Percentiles rank a stretch among this genome's conserved stretches.
phyloP scores from a whole-genome alignment of 2,329 filamentous ascomycete genomes.

The Coleophoma crateriformis region DNA sequence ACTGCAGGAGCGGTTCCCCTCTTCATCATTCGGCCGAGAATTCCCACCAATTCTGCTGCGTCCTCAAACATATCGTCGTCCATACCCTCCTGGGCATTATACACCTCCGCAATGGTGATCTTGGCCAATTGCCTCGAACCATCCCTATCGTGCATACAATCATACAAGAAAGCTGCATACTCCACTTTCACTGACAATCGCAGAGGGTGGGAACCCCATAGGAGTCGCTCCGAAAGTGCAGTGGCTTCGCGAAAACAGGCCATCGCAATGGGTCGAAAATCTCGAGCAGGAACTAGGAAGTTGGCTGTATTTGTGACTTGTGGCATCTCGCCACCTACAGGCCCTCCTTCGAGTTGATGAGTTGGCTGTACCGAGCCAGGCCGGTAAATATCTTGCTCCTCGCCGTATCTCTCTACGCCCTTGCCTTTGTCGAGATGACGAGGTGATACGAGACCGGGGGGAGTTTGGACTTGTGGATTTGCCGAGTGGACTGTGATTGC shows the following conservation, averaged over 20 bases:
- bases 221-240: conserved; percentile 64
- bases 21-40: conserved; percentile 85
- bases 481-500: conserved; percentile 41
- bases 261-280: conserved; percentile 81
- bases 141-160: conserved; percentile 80
- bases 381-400: conserved; percentile 13
- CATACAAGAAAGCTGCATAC: conserved; percentile 88
- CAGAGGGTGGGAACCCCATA: conserved; percentile 86
- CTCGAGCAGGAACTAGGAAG: conserved; percentile 71
- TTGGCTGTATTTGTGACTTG: conserved; percentile 48
- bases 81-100: conserved; percentile 86
- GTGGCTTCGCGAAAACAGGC: conserved; percentile 76
- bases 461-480: conserved; percentile 31
- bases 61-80: conserved; percentile 94
- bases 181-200: conserved; percentile 88
- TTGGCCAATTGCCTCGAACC: conserved; percentile 72
- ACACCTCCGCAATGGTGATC: conserved; percentile 82
- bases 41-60: conserved; percentile 79
- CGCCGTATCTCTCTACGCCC: conserved; percentile 15
- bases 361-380: conserved; percentile 26
- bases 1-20: conserved; percentile 39
- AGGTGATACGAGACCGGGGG: conserved; percentile 24
- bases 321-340: conserved; percentile 35
- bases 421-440: conserved; percentile 25
- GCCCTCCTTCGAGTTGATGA: conserved; percentile 29